Percentiles rank a stretch among this genome's conserved stretches.
These are phyloP conservation scores for Chalaropsis ovoidea DNA, from an alignment of 2,329 filamentous ascomycete species.

Conservation along the genomic window DNA sequence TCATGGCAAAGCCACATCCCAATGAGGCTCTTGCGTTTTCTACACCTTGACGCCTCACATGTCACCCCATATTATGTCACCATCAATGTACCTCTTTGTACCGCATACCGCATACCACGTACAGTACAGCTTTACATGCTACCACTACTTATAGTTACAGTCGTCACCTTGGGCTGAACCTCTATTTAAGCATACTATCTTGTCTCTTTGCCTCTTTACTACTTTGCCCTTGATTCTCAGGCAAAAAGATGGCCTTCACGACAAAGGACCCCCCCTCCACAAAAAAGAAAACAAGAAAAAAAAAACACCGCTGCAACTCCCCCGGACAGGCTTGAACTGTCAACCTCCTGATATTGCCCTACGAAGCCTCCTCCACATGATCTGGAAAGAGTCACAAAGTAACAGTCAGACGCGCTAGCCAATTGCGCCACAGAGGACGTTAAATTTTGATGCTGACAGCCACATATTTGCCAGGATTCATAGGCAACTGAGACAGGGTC, in stretches of 20 bases:
- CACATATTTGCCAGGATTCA: not conserved
- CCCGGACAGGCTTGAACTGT: conserved; percentile 23
- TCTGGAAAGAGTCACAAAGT: conserved; percentile 27
- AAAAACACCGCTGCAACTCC: conserved; percentile 4
- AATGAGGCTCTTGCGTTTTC: not conserved
- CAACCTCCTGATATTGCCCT: conserved; percentile 17
- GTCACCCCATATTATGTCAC: too few relatives aligned
- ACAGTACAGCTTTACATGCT: not conserved
- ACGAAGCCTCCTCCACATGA: not conserved
- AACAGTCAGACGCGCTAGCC: conserved; percentile 53
- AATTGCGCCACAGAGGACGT: conserved; percentile 37
- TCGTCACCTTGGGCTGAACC: not conserved
- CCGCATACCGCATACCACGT: too few relatives aligned
- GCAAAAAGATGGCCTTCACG: too few relatives aligned
- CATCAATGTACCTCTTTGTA: not conserved
- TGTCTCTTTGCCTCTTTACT: too few relatives aligned
- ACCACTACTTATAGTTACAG: not conserved
- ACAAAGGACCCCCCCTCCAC: not conserved
- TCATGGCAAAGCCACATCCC: not conserved
- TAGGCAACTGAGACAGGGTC: not conserved
- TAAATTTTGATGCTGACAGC: conserved; percentile 4
- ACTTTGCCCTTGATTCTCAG: too few relatives aligned
- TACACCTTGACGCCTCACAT: not conserved
- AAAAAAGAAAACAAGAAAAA: not conserved
- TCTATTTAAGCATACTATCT: not conserved